Percentiles rank a stretch among this genome's conserved stretches.
Evolutionary conservation across 116 monocot genomes (phyloP).

Genomic region (Dioscorea cayenensis): DNA sequence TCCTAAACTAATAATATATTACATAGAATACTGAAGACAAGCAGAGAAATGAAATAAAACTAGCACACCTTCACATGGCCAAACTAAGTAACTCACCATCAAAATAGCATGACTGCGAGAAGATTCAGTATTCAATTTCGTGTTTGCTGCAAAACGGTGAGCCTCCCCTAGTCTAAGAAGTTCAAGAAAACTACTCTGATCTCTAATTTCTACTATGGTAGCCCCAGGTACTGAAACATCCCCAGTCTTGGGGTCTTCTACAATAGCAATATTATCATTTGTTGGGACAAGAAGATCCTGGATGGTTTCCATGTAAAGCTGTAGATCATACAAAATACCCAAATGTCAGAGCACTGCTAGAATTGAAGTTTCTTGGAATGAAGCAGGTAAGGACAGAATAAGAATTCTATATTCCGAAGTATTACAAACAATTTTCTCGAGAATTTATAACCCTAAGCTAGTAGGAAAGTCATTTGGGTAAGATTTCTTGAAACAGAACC

Average conservation of each 20-base stretch:
- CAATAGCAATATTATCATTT: conserved; percentile 89
- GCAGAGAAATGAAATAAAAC: neutral
- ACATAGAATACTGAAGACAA: neutral
- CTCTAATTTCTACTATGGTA: conserved; percentile 74
- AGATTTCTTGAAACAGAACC: conserved; percentile 25
- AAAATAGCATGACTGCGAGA: conserved; percentile 99
- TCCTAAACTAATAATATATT: neutral
- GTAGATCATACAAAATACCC: conserved; percentile 11
- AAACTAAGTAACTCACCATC: conserved; percentile 36
- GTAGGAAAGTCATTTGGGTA: neutral
- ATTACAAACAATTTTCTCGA: too few relatives aligned
- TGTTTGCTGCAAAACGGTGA: conserved; percentile 94
- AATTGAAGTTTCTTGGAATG: neutral
- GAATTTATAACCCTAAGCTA: neutral
- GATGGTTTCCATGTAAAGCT: conserved; percentile 96
- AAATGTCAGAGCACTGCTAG: neutral
- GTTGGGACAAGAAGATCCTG: conserved; percentile 89
- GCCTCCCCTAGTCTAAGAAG: conserved; percentile 87
- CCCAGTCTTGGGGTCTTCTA: conserved; percentile 93
- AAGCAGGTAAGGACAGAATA: neutral
- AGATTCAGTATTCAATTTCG: conserved; percentile 97
- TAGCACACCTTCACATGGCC: neutral
- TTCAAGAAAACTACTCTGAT: conserved; percentile 69
- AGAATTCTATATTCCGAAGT: too few relatives aligned
- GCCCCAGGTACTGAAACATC: conserved; percentile 94